Evolutionary conservation across 306 rosid species (phyloP), one percentile per base, ranked within the genome.

Genomic region (Heteromeles arbutifolia): DNA sequence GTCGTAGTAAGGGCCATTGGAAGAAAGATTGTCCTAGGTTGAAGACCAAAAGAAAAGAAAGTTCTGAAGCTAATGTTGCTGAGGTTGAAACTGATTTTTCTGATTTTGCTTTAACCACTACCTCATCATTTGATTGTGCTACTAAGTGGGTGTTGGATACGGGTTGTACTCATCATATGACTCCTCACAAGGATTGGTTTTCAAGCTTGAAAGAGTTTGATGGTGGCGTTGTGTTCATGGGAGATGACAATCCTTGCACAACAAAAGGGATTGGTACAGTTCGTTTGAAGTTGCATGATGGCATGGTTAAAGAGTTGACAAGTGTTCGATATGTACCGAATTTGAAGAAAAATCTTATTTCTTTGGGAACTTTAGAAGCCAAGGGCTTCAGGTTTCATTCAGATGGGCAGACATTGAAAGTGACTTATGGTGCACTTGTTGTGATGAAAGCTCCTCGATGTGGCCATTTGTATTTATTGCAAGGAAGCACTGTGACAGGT

Each of bases 61-160:
- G 6, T 17, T 32, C 34, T 32, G 34, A 17, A 18, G 59, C 59
- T 5, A 4, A 5, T 72, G 77, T 91, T 52, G 89, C 92, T 91
- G 89, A 76, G 41, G 72, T 70, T 65, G 84, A 80, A 44, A 52
- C 62, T 68, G 31, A 39, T 68, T 6, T 32, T 14, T 32, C 34
- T 32, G 34, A 32, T 32, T 32, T 32, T 32, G 34, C 34, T 32
- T 32, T 32, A 32, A 32, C 34, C 34, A 1, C 6, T 3, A 4
- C 34, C 5, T 32, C 34, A 32, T 32, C 34, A 32, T 32, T 32
- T 32, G 34, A 32, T 32, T 32, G 4, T 32, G 34, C 34, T 5
- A 32, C 34, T 32, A 32, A 32, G 34, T 68, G 73, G 73, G 11
- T 68, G 2, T 41, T 68, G 73, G 45, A 65, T 31, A 12, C 69